Evolutionary conservation across 805 yeast species (phyloP), one percentile per base, ranked within the genome.

Genomic region (Saccharomycodes ludwigii): DNA sequence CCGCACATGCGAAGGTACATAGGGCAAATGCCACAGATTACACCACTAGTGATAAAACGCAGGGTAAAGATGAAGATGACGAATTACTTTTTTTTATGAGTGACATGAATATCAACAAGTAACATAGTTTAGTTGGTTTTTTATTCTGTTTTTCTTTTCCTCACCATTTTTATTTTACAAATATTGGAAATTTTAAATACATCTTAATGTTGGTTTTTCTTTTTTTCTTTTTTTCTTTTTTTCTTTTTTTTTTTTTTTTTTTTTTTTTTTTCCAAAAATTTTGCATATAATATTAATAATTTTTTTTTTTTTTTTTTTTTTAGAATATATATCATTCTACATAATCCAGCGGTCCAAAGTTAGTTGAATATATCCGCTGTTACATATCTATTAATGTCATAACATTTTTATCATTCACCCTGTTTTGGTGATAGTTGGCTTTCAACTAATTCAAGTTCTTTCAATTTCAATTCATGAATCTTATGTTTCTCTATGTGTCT

Each of bases 71-170:
- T 20, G 79, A 71, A 16, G 82, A 76, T 34, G 83, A 75, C 39
- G 82, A 76, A 31, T 54, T 77, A 35, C 54, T 76, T 29, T 75
- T 76, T 50, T 68, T 80, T 15, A 76, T 75, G 84, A 76, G 83
- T 47, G 84, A 76, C 44, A 76, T 76, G 82, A 71, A 68, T 44
- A 46, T 67, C 11, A 53, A 62, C 6, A 43, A 48, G 27, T 24
- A 26, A 24, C 18, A 25, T 15, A 18, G n/a, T 14, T 6, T 7
- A 16, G 15, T 17, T 11, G 12, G 22, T 7, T 3, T 7, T 9
- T 17, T 3, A 15, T 6, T 10, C 11, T 17, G 14, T 17, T 20
- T 12, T 31, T 21, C 13, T 11, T 18, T 6, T 5, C 6, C 20
- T n/a, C n/a, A n/a, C n/a, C n/a, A n/a, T n/a, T n/a, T n/a, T n/a